These are phyloP conservation scores for Protomyces arabidopsidicola DNA, from an alignment of 1,139 yeast genomes.

Conservation along the genomic window DNA sequence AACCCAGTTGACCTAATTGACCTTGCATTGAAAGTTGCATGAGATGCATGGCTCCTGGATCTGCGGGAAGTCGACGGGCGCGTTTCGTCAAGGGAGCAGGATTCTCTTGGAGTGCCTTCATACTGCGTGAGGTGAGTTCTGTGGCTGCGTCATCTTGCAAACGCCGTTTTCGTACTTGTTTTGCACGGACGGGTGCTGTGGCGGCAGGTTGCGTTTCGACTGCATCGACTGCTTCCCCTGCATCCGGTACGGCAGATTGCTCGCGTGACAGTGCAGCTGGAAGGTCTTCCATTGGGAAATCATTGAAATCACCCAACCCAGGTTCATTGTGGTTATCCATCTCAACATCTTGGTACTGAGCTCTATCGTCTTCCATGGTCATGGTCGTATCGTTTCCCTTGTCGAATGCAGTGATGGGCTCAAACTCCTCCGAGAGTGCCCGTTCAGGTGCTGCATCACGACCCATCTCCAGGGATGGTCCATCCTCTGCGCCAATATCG, in stretches of 20 bases:
- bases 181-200: neutral
- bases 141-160: conserved; percentile 23
- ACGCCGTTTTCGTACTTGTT: neutral
- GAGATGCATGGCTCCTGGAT: conserved; percentile 13
- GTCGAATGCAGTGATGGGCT: conserved; percentile 31
- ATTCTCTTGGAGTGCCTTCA: conserved; percentile 13
- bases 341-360: neutral
- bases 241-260: conserved; percentile 13
- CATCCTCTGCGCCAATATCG: conserved; percentile 36
- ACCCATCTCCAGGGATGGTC: conserved; percentile 58
- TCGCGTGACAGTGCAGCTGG: conserved; percentile 3
- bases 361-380: neutral
- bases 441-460: conserved; percentile 40
- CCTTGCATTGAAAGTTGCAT: conserved; percentile 13
- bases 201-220: neutral
- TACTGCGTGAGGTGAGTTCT: conserved; percentile 9
- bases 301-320: neutral
- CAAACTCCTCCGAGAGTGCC: conserved; percentile 34
- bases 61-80: conserved; percentile 13
- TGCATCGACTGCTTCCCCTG: neutral
- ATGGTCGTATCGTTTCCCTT: conserved; percentile 30
- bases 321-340: neutral
- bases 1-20: conserved; percentile 5
- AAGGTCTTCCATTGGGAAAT: neutral
- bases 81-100: conserved; percentile 8